Conservation (phyloP, 768 basidiomycete species). For the Termitomyces sp. region DNA sequence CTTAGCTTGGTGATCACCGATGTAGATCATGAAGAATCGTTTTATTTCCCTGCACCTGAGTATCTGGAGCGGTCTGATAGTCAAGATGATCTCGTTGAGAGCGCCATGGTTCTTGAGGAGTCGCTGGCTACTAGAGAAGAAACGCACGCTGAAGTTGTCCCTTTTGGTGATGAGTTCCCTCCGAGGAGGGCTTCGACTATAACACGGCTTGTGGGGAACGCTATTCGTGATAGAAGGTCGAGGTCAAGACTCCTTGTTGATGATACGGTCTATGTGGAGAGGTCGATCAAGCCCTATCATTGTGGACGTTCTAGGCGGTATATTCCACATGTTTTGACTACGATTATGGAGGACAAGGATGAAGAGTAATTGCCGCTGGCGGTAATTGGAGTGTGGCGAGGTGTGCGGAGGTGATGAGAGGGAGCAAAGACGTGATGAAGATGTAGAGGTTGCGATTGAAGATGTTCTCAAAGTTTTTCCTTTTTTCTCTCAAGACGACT, state of each 20-base stretch:
- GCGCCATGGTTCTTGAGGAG: neutral
- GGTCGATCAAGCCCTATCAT: neutral
- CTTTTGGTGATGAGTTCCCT: neutral
- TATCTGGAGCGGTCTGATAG: neutral
- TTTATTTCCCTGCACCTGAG: neutral
- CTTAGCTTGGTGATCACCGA: neutral
- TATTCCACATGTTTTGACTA: neutral
- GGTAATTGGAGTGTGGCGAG: neutral
- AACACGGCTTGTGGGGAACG: slow-evolving; percentile 1
- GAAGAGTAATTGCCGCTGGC: slow-evolving; percentile 3
- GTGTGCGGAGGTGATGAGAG: neutral
- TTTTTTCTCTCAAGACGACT: neutral
- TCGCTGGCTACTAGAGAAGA: neutral
- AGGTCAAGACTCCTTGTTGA: neutral
- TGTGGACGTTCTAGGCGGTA: neutral
- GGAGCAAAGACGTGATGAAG: neutral
- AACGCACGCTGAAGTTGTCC: neutral
- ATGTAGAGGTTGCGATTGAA: neutral
- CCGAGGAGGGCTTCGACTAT: slow-evolving; percentile 3
- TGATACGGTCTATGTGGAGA: neutral
- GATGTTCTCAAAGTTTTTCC: neutral
- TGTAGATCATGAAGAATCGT: neutral
- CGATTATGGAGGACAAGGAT: slow-evolving; percentile 1
- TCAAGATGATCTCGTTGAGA: neutral
- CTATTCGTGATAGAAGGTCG: neutral